Conservation (phyloP, 192 early-diverging fungal genomes). For the Dissophora ornata region DNA sequence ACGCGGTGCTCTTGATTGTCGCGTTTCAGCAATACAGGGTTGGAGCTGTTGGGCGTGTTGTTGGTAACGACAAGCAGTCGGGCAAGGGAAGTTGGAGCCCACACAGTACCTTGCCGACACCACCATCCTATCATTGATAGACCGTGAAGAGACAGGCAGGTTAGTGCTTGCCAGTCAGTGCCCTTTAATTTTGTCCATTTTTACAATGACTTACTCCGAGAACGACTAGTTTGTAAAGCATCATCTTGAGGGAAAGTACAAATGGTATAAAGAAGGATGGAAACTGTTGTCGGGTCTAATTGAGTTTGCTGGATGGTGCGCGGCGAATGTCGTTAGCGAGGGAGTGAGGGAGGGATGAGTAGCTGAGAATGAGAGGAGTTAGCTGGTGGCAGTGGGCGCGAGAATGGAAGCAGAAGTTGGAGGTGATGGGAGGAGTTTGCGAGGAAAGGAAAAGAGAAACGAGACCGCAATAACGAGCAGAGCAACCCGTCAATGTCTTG, state of each 20-base stretch:
- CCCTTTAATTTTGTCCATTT: not conserved
- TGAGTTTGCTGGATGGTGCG: not conserved
- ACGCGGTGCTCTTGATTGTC: no score
- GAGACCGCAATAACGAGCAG: not conserved
- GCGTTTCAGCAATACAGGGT: no score
- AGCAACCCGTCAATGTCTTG: no score
- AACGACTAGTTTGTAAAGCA: constrained; percentile 57
- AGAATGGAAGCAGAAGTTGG: not conserved
- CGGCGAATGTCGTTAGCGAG: not conserved
- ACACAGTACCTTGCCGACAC: constrained; percentile 60
- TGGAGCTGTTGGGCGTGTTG: no score
- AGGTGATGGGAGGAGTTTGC: not conserved
- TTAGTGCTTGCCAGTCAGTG: no score
- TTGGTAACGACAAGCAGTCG: no score
- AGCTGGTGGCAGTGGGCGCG: no score
- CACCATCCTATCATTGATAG: constrained; percentile 40
- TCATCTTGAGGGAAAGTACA: constrained; percentile 35
- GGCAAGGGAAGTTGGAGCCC: no score
- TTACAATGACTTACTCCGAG: constrained; percentile 46
- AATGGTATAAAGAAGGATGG: not conserved
- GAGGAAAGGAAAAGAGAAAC: not conserved
- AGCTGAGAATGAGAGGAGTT: not conserved
- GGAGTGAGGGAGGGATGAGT: not conserved
- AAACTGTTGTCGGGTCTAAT: no score
- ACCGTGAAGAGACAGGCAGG: not conserved